These are phyloP conservation scores for Claviceps lovelessii DNA, from an alignment of 2,329 filamentous ascomycete species.

Conservation along the genomic window DNA sequence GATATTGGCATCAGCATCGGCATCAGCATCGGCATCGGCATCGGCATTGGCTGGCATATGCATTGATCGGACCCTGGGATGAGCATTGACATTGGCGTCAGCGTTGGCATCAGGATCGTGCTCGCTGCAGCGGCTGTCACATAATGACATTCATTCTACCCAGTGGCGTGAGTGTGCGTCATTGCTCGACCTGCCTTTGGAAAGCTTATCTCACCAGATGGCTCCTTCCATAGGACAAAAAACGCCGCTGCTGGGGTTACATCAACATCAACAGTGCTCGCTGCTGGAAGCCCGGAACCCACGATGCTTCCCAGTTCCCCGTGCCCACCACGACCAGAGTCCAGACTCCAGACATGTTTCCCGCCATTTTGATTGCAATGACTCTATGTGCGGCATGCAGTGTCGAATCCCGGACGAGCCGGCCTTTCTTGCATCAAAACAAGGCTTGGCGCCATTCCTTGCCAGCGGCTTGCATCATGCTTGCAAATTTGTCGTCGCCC, in stretches of 20 bases:
- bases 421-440: not conserved
- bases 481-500: not conserved
- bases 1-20: too few relatives aligned
- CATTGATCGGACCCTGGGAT: too few relatives aligned
- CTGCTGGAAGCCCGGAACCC: not conserved
- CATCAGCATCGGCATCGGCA: too few relatives aligned
- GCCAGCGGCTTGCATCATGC: not conserved
- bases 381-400: not conserved
- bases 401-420: not conserved
- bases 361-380: not conserved
- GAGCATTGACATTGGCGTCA: not conserved
- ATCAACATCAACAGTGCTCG: not conserved
- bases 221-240: not conserved
- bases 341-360: not conserved
- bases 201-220: not conserved
- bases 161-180: not conserved
- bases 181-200: not conserved
- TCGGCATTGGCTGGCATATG: too few relatives aligned
- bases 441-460: not conserved
- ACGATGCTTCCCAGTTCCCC: not conserved
- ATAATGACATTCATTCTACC: not conserved
- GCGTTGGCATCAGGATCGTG: not conserved
- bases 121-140: not conserved
- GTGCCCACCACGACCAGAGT: too few relatives aligned
- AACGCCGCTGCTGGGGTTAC: not conserved